These are phyloP conservation scores for Baorangia bicolor DNA, from an alignment of 768 basidiomycete species.

Conservation along the genomic window DNA sequence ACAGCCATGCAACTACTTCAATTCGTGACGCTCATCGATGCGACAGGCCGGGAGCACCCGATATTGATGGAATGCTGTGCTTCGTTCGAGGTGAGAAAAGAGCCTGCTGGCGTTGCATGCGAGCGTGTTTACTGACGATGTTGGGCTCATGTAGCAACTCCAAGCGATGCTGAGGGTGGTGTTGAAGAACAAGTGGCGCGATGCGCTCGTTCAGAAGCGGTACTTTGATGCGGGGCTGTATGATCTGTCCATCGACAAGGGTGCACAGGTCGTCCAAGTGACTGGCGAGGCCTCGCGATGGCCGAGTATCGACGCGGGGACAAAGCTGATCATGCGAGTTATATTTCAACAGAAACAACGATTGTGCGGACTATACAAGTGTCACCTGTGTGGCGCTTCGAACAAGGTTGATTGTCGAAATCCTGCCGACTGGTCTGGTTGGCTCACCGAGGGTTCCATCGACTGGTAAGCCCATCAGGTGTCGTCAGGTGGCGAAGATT, in stretches of 20 bases:
- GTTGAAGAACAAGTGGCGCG: conserved; percentile 15
- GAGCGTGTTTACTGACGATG: neutral
- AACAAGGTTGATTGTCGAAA: conserved; percentile 16
- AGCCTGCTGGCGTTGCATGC: neutral
- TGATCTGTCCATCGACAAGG: conserved; percentile 26
- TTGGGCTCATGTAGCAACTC: conserved; percentile 18
- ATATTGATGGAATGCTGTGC: conserved; percentile 26
- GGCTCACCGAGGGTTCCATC: conserved; percentile 21
- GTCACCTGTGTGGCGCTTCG: conserved; percentile 21
- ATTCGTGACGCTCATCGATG: conserved; percentile 26
- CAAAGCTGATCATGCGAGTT: conserved; percentile 25
- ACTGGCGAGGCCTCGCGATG: conserved; percentile 21
- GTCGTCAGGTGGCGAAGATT: neutral
- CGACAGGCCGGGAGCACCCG: conserved; percentile 26
- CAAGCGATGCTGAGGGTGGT: conserved; percentile 18
- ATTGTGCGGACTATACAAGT: conserved; percentile 12
- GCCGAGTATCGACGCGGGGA: conserved; percentile 25
- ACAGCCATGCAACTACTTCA: conserved; percentile 21
- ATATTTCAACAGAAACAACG: conserved; percentile 19
- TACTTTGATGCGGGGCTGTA: conserved; percentile 26
- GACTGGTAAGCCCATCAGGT: conserved; percentile 19
- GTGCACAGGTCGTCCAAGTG: conserved; percentile 21
- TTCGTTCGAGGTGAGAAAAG: conserved; percentile 23
- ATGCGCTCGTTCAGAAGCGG: conserved; percentile 21
- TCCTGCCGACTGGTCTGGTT: conserved; percentile 16